Base-by-base conservation (phyloP, 73 alveolate genomes). In the Tetrahymena elliotti region DNA sequence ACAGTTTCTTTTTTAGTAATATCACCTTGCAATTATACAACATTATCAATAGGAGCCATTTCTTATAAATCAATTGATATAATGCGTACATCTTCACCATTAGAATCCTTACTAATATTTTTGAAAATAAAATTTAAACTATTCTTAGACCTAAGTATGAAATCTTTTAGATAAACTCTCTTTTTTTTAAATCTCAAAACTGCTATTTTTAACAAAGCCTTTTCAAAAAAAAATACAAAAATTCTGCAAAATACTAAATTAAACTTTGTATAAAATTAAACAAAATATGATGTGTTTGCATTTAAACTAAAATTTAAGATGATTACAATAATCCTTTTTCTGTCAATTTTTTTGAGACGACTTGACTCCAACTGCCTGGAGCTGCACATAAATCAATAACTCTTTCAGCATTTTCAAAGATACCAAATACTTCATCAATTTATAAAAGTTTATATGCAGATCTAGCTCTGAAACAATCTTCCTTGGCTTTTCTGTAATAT, bases 301-400 rank as follows among this genome's bases (percentile, higher is more conserved):
- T 7, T 38, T 13, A 18, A 18, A 18, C 20, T 47, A 18, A 47
- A 47, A 47, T 47, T 24, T 47, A 33, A 31, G 33, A 52, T n/a
- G 93, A 93, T 93, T 93, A 93, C 93, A 82, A 37, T n/a, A 52
- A 52, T 31, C 94, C 97, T 84, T 94, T 95, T 93, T 96, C 98
- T 52, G 94, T 88, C 93, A 96, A 68, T 95, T 95, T 95, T 93
- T 98, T 96, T 27, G 96, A 84, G 52, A 97, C 39, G 94, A 98
- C 99, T 96, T 99, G 98, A 4, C 99, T 96, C 99, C 99, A 99
- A 94, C 99, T 96, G 8, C 99, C 99, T 10, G 99, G 99, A 0
- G 99, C 99, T 5, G 99, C 99, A 94, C 99, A 99, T 93, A 99
- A 93, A 96, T 99, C 99, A 47, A 99, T 98, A 39, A 98, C 98